A percentile compares a stretch with the other conserved stretches of the same genome.
Conservation (phyloP, 139 green algal genomes). For the Chlorella sp. region DNA sequence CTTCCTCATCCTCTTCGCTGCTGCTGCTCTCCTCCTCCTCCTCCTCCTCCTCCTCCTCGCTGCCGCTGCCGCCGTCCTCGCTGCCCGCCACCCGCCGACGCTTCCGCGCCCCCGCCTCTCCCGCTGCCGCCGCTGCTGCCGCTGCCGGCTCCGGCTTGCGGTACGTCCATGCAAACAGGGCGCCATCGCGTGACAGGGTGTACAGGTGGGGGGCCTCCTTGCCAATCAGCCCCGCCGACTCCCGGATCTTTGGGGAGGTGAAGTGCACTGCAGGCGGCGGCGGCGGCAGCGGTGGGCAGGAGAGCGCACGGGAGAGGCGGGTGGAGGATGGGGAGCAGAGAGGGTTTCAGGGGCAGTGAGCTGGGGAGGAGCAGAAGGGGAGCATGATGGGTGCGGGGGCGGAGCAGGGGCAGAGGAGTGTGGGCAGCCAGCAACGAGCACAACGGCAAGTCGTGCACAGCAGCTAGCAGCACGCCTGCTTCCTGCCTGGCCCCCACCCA, state of each 20-base stretch:
- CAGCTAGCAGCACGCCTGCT: background rate
- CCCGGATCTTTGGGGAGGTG: conserved; percentile 40
- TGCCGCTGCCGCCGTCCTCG: background rate
- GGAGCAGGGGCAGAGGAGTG: no score
- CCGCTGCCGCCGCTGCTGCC: background rate
- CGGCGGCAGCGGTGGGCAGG: background rate
- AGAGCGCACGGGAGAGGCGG: no score
- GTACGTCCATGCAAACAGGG: conserved; percentile 86
- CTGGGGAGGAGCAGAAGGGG: no score
- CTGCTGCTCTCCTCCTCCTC: background rate
- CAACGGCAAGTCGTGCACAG: background rate
- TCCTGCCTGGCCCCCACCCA: no score
- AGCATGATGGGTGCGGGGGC: background rate
- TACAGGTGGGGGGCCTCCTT: conserved; percentile 65
- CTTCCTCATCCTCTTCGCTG: conserved; percentile 5
- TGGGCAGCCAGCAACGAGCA: no score
- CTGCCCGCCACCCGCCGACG: background rate
- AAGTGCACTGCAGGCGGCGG: conserved; percentile 84
- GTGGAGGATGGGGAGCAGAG: no score
- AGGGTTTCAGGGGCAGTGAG: no score
- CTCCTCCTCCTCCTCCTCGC: background rate
- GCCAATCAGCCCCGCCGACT: conserved; percentile 59
- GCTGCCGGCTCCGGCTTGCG: conserved; percentile 19
- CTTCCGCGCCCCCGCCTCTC: background rate
- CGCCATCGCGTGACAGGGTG: conserved; percentile 87